Evolutionary conservation across 23 red algal species (phyloP), one percentile per base, ranked within the genome.

Genomic region (Agarophyton chilense): DNA sequence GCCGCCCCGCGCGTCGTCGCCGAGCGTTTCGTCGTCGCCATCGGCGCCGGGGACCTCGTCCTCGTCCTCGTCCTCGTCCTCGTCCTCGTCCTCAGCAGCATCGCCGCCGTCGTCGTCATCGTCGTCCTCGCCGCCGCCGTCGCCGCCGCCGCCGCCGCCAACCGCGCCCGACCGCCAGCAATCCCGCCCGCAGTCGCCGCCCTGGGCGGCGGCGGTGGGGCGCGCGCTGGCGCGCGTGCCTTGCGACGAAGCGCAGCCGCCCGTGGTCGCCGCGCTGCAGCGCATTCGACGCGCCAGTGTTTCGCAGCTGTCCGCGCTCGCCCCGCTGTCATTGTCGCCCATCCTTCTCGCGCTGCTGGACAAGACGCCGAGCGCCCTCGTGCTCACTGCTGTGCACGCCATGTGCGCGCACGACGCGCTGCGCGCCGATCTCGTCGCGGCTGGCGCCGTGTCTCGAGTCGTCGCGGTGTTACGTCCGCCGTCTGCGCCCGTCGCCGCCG

Each of bases 261-360:
- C 65, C 56, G 8, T 61, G 5, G 65, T 35, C 35, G 65, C 65
- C 65, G 56, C 56, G 24, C n/a, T 72, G 65, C 65, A 72, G n/a
- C 65, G 65, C 65, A 72, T 72, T 43, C 65, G 65, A 1, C 65
- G 65, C 65, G 65, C 65, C 22, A 6, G 16, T 17, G 38, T 35
- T 1, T 1, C 25, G 1, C 36, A 45, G 19, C 65, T 72, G 1
- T 2, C 65, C 22, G 16, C 34, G 19, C 65, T 72, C 14, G 6
- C 40, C 12, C 4, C 36, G 2, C 7, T 72, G 36, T 35, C 12
- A 35, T 19, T 72, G 65, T 35, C 41, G 17, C 65, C 13, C n/a
- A 2, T 19, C 1, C 31, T 72, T 33, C 65, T 72, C 22, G 38
- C 38, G 19, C 5, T 72, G 35, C 38, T 45, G 2, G 43, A 72